A percentile compares a stretch with the other conserved stretches of the same genome.
These are phyloP conservation scores for Colletotrichum cordylinicola DNA, from an alignment of 2,329 filamentous ascomycete genomes.

Conservation along the genomic window DNA sequence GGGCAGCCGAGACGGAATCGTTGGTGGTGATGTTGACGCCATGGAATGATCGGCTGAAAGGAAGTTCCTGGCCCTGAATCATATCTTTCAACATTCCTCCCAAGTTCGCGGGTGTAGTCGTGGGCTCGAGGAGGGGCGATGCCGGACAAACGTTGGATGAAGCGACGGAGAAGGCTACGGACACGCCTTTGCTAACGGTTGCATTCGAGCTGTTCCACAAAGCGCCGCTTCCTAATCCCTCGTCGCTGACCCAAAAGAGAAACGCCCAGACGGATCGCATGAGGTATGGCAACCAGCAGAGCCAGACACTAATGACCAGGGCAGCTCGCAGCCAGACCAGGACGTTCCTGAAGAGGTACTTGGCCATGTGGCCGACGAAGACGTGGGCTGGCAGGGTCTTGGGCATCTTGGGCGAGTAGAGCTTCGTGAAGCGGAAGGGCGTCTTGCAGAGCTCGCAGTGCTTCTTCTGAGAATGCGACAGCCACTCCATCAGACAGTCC, in stretches of 20 bases:
- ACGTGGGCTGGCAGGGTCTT: slow-evolving; percentile 78
- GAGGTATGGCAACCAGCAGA: slow-evolving; percentile 85
- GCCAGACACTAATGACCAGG: slow-evolving; percentile 86
- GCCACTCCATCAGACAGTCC: slow-evolving; percentile 97
- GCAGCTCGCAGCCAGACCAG: slow-evolving; percentile 79
- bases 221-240: slow-evolving; percentile 54
- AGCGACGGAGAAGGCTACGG: slow-evolving; percentile 23
- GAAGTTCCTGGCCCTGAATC: slow-evolving; percentile 29
- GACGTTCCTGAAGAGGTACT: slow-evolving; percentile 75
- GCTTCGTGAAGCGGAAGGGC: slow-evolving; percentile 95
- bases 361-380: slow-evolving; percentile 78
- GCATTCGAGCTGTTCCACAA: slow-evolving; percentile 21
- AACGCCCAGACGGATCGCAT: slow-evolving; percentile 93
- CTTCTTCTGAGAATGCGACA: slow-evolving; percentile 98
- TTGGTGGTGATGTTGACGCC: slow-evolving; percentile 36
- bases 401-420: slow-evolving; percentile 96
- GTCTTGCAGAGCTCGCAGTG: slow-evolving; percentile 99
- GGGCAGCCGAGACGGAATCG: slow-evolving; percentile 36
- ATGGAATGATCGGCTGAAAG: slow-evolving; percentile 30
- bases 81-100: slow-evolving; percentile 39
- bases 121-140: slow-evolving; percentile 37
- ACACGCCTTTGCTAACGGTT: slow-evolving; percentile 12
- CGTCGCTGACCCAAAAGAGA: slow-evolving; percentile 94
- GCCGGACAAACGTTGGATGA: slow-evolving; percentile 36
- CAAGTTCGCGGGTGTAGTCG: slow-evolving; percentile 31